Base-by-base conservation (phyloP, 371 early-diverging fungal species). In the Entomophthora muscae region DNA sequence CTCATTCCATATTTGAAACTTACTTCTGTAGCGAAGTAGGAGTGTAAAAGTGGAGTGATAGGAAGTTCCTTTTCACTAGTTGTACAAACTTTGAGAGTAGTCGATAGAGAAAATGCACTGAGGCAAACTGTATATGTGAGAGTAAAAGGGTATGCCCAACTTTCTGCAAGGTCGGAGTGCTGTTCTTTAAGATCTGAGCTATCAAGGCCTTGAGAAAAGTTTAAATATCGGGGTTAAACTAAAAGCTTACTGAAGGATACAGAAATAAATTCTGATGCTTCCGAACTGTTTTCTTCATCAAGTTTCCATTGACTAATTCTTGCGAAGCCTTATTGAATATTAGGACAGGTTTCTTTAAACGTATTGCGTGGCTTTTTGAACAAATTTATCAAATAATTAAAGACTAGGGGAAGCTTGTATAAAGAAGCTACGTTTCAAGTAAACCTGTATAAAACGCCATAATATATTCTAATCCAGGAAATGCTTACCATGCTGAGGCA, bases 31-130 rank as follows among this genome's bases (percentile, higher is more conserved):
- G 73, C 67, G 63, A 94, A 84, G 71, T 98, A 98, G 3, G 95
- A 91, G 69, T 98, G 96, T 65, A 95, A 75, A 52, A 95, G 77
- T 10, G 88, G 74, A 27, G 89, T 90, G 68, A 95, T 93, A 59
- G 82, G 77, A 65, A 91, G 91, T 12, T 81, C 67, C 60, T 74
- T 72, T 30, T 72, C 72, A 28, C 65, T 69, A 32, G 86, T 91
- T 23, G 74, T 95, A 66, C 81, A 82, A 29, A 85, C 79, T 53
- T 65, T 69, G 53, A 92, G 70, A 12, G 74, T 67, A 1, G 90
- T 88, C 54, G 75, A 78, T 56, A 95, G 72, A 3, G 82, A 80
- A 54, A 77, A 75, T 3, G 76, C 80, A 1, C 79, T 72, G 63
- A 98, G 72, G 21, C 83, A 80, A 53, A 98, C 88, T 1, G 85